These are phyloP conservation scores for Syncephalastrum contaminatum DNA, from an alignment of 371 early-diverging fungal species.

Conservation along the genomic window DNA sequence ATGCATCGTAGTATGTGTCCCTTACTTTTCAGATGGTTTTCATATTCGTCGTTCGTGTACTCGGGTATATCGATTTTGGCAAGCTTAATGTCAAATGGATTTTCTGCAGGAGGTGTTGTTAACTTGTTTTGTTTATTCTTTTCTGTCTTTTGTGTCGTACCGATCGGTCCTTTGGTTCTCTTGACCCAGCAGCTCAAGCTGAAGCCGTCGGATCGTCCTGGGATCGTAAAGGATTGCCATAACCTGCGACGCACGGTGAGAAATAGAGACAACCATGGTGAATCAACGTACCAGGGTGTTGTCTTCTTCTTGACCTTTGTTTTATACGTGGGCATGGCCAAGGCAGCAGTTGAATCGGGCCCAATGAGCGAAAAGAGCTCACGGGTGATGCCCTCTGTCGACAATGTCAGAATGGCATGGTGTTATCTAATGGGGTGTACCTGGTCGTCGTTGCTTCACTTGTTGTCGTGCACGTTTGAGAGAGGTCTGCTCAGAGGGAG, in stretches of 20 bases:
- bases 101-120: constrained; percentile 31
- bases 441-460: constrained; percentile 50
- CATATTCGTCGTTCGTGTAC: constrained; percentile 75
- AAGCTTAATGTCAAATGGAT: constrained; percentile 65
- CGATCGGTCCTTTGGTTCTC: constrained; percentile 38
- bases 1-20: neutral
- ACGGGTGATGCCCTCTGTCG: constrained; percentile 65
- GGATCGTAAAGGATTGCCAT: constrained; percentile 68
- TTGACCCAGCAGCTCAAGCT: constrained; percentile 77
- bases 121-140: neutral
- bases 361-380: constrained; percentile 72
- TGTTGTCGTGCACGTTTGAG: constrained; percentile 32
- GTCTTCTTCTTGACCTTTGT: constrained; percentile 67
- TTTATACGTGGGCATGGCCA: constrained; percentile 62
- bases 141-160: constrained; percentile 3
- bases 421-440: constrained; percentile 16
- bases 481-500: constrained; percentile 37
- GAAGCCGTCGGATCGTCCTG: constrained; percentile 74
- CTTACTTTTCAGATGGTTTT: constrained; percentile 46
- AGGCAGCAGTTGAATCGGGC: constrained; percentile 65
- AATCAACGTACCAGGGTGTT: constrained; percentile 52
- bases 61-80: constrained; percentile 55
- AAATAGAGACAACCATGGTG: constrained; percentile 1
- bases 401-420: neutral
- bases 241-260: constrained; percentile 45